These are phyloP conservation scores for Trichosporon sp. DNA, from an alignment of 1,284 basidiomycete species.

Conservation along the genomic window DNA sequence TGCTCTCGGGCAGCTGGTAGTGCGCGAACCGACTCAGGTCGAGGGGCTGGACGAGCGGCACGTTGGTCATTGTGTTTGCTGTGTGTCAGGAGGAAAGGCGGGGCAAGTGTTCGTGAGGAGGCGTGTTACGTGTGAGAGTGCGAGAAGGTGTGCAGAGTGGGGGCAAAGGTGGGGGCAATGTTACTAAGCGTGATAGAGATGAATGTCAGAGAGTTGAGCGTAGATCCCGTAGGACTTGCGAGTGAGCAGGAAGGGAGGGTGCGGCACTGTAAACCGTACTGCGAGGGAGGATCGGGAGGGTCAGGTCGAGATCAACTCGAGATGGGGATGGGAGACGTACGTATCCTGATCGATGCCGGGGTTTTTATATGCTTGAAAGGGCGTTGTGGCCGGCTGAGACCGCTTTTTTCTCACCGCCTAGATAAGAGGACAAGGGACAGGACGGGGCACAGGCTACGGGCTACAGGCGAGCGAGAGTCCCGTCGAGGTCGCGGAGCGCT, in stretches of 20 bases:
- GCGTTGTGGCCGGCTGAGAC: neutral
- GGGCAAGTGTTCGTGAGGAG: neutral
- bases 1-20: neutral
- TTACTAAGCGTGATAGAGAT: neutral
- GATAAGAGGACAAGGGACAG: too few species aligned
- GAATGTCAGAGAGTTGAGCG: neutral
- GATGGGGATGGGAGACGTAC: neutral
- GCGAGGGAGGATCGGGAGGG: neutral
- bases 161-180: neutral
- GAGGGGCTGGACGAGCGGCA: slow-evolving; percentile 12
- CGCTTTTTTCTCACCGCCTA: neutral
- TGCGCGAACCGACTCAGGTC: slow-evolving; percentile 6
- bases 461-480: neutral
- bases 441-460: too few species aligned
- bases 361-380: slow-evolving; percentile 3
- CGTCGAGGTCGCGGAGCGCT: too few species aligned
- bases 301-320: neutral
- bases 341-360: neutral
- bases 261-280: slow-evolving; percentile 5
- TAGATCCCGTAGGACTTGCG: neutral
- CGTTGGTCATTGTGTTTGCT: slow-evolving; percentile 9
- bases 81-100: neutral
- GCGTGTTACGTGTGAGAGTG: neutral
- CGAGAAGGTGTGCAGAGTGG: neutral
- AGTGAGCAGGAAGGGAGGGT: neutral